Base-by-base conservation (phyloP, 306 rosid species). In the Alnus rubra region DNA sequence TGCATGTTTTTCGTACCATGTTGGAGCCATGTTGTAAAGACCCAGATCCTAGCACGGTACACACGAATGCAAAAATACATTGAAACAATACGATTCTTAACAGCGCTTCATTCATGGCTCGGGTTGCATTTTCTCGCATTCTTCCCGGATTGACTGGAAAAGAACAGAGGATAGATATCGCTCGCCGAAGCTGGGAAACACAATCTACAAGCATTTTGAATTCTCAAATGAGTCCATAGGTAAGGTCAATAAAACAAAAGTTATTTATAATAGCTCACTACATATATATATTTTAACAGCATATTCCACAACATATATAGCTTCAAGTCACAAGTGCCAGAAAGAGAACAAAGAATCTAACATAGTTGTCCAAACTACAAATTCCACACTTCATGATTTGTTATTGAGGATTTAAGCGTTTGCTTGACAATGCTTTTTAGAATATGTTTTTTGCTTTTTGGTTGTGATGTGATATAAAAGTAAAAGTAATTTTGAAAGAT, bases 171-270 rank as follows among this genome's bases (percentile, higher is more conserved):
- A 91, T 50, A 96, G 81, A 64, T 95, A 95, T 69, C 97, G 88
- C 81, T 96, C 99, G 4, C 99, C 98, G 73, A 90, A 93, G 87
- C 99, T 91, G 5, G 92, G 98, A 88, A 85, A 88, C 55, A 96
- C 89, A 53, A 90, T 97, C 99, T 93, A 90, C 82, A 84, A 88
- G 60, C 23, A 80, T 7, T 70, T 16, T 14, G 52, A 78, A 33
- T 16, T 50, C 68, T 55, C 14, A 11, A 78, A 74, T 45, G 33
- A 62, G 51, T 68, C 69, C 59, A 79, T 5, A 48, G 35, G n/a
- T 49, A 35, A 14, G 28, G 70, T 7, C 13, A 53, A 58, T 19
- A 76, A 11, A 9, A 33, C 14, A 37, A 31, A 31, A 37, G 33
- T 13, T 63, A 63, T 64, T 64, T 15, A 37, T 19, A 33, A 14